phyloP scores from a whole-genome alignment of 1,139 yeast species.

The Geotrichum restrictum region DNA sequence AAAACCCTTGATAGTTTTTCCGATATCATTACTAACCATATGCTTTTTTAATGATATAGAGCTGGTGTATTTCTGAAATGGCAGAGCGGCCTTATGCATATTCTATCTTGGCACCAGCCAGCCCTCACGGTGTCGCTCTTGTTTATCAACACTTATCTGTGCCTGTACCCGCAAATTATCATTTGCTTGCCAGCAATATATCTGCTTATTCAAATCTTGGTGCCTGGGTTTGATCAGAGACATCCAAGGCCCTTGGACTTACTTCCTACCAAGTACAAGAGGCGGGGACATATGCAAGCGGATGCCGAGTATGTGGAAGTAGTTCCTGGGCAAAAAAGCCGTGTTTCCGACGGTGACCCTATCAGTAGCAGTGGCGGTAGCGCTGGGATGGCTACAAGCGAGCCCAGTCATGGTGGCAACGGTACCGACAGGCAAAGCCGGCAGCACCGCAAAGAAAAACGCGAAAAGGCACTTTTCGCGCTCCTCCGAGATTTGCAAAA shows the following conservation, averaged over 20 bases:
- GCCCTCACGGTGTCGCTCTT: conserved; percentile 35
- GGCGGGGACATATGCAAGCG: conserved; percentile 6
- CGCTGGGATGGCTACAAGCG: conserved; percentile 1
- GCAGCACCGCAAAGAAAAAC: conserved; percentile 9
- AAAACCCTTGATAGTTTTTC: not conserved
- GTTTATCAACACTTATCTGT: conserved; percentile 34
- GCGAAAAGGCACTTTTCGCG: conserved; percentile 38
- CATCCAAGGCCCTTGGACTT: conserved; percentile 45
- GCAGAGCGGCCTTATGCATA: conserved; percentile 11
- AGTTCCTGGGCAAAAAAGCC: conserved; percentile 15
- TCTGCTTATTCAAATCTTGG: conserved; percentile 55
- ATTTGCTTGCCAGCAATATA: conserved; percentile 60
- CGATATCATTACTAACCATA: too few species aligned
- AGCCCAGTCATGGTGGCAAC: conserved; percentile 1
- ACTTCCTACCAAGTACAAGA: conserved; percentile 21
- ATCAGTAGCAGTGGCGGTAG: too few species aligned
- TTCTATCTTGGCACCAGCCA: conserved; percentile 21
- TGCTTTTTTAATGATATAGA: not conserved
- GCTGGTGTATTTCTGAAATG: conserved; percentile 10
- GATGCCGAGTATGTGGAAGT: conserved; percentile 10
- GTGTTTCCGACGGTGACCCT: too few species aligned
- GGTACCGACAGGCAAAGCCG: too few species aligned
- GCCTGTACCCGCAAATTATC: conserved; percentile 65
- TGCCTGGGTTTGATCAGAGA: conserved; percentile 66
- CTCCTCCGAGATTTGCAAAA: conserved; percentile 63